phyloP scores from a whole-genome alignment of 371 early-diverging fungal species.

The Dichotomocladium elegans region DNA sequence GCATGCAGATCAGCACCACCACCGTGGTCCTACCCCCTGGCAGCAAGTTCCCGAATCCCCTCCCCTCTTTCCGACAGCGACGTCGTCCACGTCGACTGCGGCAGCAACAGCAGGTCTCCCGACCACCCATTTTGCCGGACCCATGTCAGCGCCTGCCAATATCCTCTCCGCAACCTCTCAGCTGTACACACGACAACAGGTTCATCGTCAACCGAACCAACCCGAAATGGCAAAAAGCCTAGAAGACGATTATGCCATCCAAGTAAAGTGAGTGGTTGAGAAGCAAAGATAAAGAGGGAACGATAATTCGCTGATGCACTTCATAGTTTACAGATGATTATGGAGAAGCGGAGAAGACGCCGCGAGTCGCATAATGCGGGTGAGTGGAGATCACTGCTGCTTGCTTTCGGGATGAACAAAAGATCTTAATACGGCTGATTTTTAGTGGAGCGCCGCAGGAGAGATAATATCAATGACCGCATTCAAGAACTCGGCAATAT shows the following conservation, averaged over 20 bases:
- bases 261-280: conserved; percentile 30
- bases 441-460: conserved; percentile 87
- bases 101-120: conserved; percentile 3
- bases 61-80: neutral
- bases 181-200: neutral
- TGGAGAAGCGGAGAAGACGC: conserved; percentile 87
- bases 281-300: neutral
- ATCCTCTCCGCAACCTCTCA: conserved; percentile 10
- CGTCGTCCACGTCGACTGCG: neutral
- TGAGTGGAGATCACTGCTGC: conserved; percentile 19
- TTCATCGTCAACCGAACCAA: conserved; percentile 5
- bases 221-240: conserved; percentile 22
- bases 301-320: neutral
- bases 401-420: neutral
- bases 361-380: conserved; percentile 95
- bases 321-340: conserved; percentile 36
- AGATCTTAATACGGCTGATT: neutral
- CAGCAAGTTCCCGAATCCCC: neutral
- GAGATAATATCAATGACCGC: conserved; percentile 96
- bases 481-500: conserved; percentile 87
- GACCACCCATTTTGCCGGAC: conserved; percentile 12
- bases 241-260: conserved; percentile 38
- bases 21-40: neutral
- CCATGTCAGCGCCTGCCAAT: conserved; percentile 42
- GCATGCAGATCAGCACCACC: conserved; percentile 1